Base-by-base conservation (phyloP, 306 rosid genomes). In the Chamaecrista fasciculata region DNA sequence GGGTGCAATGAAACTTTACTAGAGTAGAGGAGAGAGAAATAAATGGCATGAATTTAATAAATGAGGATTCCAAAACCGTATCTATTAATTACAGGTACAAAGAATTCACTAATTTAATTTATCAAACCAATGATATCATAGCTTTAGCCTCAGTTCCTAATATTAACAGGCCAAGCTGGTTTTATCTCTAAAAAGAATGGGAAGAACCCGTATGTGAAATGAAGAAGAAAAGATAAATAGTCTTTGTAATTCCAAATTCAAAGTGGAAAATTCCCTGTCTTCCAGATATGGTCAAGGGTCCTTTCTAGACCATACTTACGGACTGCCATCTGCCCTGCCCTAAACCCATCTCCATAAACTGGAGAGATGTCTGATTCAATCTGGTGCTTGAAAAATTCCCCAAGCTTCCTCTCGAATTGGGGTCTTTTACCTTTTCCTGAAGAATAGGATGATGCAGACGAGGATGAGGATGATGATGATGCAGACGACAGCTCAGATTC, bases 351-450 rank as follows among this genome's bases (percentile, higher is more conserved):
- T 70, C 99, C 99, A 68, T 95, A 95, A 48, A 95, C 89, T 0
- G 96, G 96, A 19, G 99, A 95, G 77, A 95, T 85, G 86, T 95
- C 99, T 1, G 97, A 85, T 84, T 95, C 89, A 39, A 95, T 87
- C 86, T 95, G 99, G 79, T 91, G 99, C 77, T 80, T 89, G 74
- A 89, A 95, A 79, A 91, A 95, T 65, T 91, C 96, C 39, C 99
- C 99, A 2, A 95, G 96, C 83, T 91, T 89, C 80, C 78, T 84
- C 78, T 91, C 99, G 52, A 79, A 89, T 31, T 49, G 86, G 5
- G 99, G 87, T 66, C 87, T 69, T 46, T 74, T 77, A 46, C 84
- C 80, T 63, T 75, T 83, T 62, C 74, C 81, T 18, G 87, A 72
- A 21, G 83, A 29, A 9, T 43, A n/a, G 2, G 87, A 76, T 66